A percentile compares a stretch with the other conserved stretches of the same genome.
Evolutionary conservation across 2,329 filamentous ascomycete genomes (phyloP).

Genomic region (Corinectria fuckeliana): DNA sequence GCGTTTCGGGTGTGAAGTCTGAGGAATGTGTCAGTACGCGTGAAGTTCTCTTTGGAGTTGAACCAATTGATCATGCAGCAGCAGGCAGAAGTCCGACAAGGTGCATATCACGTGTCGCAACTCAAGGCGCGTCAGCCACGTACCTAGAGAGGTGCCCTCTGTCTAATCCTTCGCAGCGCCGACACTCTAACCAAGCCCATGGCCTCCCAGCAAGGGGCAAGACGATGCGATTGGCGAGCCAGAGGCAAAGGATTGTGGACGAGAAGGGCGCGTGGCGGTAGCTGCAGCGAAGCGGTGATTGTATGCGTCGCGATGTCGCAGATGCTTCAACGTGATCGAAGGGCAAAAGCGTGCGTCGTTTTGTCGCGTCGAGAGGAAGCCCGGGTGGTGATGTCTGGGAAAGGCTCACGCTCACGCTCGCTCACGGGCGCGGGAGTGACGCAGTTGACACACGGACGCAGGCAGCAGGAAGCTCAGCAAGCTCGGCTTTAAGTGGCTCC

Average conservation of each 20-base stretch:
- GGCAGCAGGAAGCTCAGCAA: conserved; percentile 21
- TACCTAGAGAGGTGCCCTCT: conserved; percentile 40
- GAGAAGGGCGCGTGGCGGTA: background rate
- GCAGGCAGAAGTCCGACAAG: background rate
- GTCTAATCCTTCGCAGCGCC: conserved; percentile 41
- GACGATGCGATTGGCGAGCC: conserved; percentile 20
- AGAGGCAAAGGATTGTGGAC: background rate
- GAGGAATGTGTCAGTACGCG: conserved; percentile 16
- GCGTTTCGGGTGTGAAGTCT: conserved; percentile 20
- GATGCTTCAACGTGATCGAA: background rate
- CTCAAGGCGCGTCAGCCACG: conserved; percentile 19
- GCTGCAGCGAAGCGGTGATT: background rate
- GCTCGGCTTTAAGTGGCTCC: conserved; percentile 27
- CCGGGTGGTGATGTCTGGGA: conserved; percentile 19
- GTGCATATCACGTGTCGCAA: background rate
- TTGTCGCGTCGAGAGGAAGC: background rate
- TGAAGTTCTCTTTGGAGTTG: conserved; percentile 1
- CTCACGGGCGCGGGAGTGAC: conserved; percentile 29
- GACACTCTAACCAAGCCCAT: conserved; percentile 44
- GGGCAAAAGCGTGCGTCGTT: background rate
- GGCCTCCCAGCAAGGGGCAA: conserved; percentile 36
- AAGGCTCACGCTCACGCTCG: conserved; percentile 6
- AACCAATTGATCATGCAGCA: conserved; percentile 2
- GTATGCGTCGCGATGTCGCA: background rate
- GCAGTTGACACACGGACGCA: conserved; percentile 32